Conservation (phyloP, 768 basidiomycete species). For the Hysterangium stoloniferum region DNA sequence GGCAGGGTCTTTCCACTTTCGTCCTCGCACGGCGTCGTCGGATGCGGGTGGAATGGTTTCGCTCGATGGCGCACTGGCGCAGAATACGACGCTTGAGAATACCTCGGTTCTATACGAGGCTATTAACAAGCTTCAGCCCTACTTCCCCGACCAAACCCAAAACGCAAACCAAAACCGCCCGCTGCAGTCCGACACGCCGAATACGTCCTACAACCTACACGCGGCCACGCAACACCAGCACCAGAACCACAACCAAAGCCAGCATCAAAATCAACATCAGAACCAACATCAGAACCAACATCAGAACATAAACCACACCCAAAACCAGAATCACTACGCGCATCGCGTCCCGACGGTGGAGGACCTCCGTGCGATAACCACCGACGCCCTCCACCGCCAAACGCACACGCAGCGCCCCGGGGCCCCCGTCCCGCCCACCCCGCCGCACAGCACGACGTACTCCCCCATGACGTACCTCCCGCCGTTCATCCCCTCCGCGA, state of each 20-base stretch:
- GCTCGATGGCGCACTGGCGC: slow-evolving; percentile 1
- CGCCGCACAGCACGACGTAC: slow-evolving; percentile 65
- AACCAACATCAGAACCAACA: not conserved
- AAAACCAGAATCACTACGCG: slow-evolving; percentile 43
- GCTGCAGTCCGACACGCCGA: not conserved
- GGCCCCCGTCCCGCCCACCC: slow-evolving; percentile 75
- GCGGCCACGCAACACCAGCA: not conserved
- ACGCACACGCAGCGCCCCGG: slow-evolving; percentile 47
- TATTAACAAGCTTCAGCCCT: slow-evolving; percentile 1
- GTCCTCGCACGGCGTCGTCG: slow-evolving; percentile 16
- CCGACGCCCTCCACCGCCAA: slow-evolving; percentile 48
- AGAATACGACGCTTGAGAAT: too few relatives aligned
- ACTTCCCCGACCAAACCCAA: not conserved
- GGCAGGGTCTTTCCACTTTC: not conserved
- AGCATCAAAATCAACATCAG: not conserved
- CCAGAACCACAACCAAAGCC: not conserved
- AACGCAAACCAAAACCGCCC: not conserved
- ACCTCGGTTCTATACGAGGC: not conserved
- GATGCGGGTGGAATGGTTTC: slow-evolving; percentile 5
- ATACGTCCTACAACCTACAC: too few relatives aligned
- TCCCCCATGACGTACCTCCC: slow-evolving; percentile 46
- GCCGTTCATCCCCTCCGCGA: slow-evolving; percentile 24
- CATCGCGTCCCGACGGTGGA: slow-evolving; percentile 28
- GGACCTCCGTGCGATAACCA: slow-evolving; percentile 50
- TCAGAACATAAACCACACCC: slow-evolving; percentile 21